phyloP scores from a whole-genome alignment of 2,329 filamentous ascomycete genomes.

The Arachnomyces sp. region DNA sequence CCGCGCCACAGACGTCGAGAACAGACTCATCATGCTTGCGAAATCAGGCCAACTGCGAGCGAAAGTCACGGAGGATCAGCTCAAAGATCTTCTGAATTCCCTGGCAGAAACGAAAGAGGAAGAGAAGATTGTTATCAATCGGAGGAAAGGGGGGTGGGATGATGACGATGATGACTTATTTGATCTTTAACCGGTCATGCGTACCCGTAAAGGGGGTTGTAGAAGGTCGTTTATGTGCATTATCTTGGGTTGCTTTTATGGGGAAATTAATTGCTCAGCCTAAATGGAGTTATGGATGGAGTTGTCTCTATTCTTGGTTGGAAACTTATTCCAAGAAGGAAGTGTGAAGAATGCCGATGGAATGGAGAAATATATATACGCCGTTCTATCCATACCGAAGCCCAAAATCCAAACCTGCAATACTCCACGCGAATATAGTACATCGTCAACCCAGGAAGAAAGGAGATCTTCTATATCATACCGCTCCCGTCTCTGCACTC shows the following conservation, averaged over 20 bases:
- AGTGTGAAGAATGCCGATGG: too few relatives aligned
- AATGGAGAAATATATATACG: too few relatives aligned
- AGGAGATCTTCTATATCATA: background rate
- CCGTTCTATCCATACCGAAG: too few relatives aligned
- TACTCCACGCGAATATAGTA: too few relatives aligned
- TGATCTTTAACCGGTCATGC: conserved; percentile 22
- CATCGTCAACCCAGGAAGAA: background rate
- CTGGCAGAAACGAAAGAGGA: conserved; percentile 67
- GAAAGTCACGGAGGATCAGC: conserved; percentile 85
- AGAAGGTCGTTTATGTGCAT: background rate
- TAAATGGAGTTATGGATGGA: too few relatives aligned
- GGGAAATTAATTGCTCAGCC: too few relatives aligned
- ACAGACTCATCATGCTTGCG: conserved; percentile 85
- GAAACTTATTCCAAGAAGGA: too few relatives aligned
- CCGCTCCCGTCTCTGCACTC: conserved; percentile 3
- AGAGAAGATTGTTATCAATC: conserved; percentile 77
- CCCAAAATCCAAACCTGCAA: too few relatives aligned
- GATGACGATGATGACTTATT: conserved; percentile 59
- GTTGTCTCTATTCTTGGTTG: too few relatives aligned
- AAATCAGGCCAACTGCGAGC: conserved; percentile 75
- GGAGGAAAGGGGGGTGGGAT: conserved; percentile 78
- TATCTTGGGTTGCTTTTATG: background rate
- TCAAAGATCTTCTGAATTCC: conserved; percentile 83
- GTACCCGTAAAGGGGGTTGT: background rate
- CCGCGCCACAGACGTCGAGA: conserved; percentile 83